Base-by-base conservation (phyloP, 148 eudicot species). In the Tetragonia tetragonoides region DNA sequence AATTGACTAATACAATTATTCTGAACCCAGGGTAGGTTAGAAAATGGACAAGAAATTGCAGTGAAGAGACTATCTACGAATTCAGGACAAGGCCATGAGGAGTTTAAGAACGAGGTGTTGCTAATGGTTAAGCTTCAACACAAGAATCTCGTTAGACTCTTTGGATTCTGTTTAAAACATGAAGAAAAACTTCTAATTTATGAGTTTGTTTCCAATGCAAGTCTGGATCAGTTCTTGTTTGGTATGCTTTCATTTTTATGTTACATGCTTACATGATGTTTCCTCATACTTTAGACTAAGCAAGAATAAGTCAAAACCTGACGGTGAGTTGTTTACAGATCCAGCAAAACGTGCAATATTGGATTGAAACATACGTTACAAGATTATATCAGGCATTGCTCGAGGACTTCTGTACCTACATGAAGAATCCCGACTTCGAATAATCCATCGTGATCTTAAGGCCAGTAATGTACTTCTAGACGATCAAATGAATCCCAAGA, bases 401-500 rank as follows among this genome's bases (percentile, higher is more conserved):
- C 51, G 72, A 73, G 82, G 82, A 6, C 63, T 74, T 0, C 66
- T 73, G 1, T 79, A 79, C 42, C 77, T 79, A 41, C 90, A 89
- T 20, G 86, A 87, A 53, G 90, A 89, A 77, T 89, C 90, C 46
- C 84, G 85, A 10, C 80, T 89, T n/a, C 67, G 79, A 62, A 81
- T 89, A 15, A 83, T 87, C 74, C 92, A 89, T 72, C 86, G 86
- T 17, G 88, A 87, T 77, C 83, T 87, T 28, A 87, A 86, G 75
- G 81, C 88, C 0, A 82, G 90, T 78, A 89, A 85, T 38, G 51
- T 87, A 20, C 70, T 89, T 28, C 47, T 89, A 49, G 89, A 78
- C 47, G 81, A 51, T 7, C 78, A 86, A 4, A 86, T 89, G 90
- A 83, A 85, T 38, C 88, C 89, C 0, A 89, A 82, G 63, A 80